Conservation (phyloP, 2,329 filamentous ascomycete genomes). For the Onygenales sp. region DNA sequence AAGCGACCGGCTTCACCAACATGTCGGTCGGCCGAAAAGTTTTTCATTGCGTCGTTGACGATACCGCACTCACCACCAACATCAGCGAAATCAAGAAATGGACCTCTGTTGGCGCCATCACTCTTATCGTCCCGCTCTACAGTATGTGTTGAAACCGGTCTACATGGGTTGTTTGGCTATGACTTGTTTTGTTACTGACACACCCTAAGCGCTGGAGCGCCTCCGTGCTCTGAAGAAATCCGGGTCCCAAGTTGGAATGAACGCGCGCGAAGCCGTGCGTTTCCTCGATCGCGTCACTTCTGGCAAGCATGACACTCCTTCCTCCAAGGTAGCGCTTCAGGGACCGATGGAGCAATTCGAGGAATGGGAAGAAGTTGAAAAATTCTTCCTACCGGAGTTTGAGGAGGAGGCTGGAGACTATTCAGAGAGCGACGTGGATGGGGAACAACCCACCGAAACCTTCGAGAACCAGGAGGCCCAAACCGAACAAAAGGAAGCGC, state of each 20-base stretch:
- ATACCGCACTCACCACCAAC: slow-evolving; percentile 42
- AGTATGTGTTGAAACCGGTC: slow-evolving; percentile 27
- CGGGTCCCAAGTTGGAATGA: slow-evolving; percentile 38
- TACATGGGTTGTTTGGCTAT: not conserved
- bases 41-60: slow-evolving; percentile 45
- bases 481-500: slow-evolving; percentile 3
- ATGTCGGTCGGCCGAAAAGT: slow-evolving; percentile 37
- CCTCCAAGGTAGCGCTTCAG: slow-evolving; percentile 37
- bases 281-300: slow-evolving; percentile 43
- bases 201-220: slow-evolving; percentile 33
- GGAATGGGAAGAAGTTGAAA: slow-evolving; percentile 37
- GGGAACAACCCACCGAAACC: slow-evolving; percentile 4
- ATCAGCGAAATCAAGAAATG: slow-evolving; percentile 45
- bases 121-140: slow-evolving; percentile 43
- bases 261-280: slow-evolving; percentile 42
- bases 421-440: slow-evolving; percentile 6
- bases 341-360: slow-evolving; percentile 42
- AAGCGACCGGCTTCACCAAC: not conserved
- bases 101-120: slow-evolving; percentile 40
- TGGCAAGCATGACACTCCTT: slow-evolving; percentile 33
- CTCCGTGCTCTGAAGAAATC: slow-evolving; percentile 37
- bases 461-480: slow-evolving; percentile 2
- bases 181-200: slow-evolving; percentile 6
- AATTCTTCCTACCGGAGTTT: slow-evolving; percentile 36
- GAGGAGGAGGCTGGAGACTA: slow-evolving; percentile 24